Conservation (phyloP, 345 rosid genomes). For the Euphorbia lathyris region DNA sequence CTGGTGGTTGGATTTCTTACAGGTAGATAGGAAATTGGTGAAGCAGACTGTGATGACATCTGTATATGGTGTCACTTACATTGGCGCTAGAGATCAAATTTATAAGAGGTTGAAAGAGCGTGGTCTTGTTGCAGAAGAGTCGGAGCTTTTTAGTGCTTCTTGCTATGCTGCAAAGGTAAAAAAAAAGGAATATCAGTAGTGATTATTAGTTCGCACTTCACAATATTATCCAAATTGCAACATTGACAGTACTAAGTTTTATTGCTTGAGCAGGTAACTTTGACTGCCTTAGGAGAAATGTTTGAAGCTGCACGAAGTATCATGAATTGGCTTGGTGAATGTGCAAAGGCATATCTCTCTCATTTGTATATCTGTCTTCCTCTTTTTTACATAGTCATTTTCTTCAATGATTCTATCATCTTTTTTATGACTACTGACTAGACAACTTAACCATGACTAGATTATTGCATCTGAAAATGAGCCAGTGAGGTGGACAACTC, state of each 20-base stretch:
- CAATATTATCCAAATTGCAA: slow-evolving; percentile 5
- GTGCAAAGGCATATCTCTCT: slow-evolving; percentile 70
- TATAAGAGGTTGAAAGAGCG: slow-evolving; percentile 92
- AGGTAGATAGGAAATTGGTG: slow-evolving; percentile 98
- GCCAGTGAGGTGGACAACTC: slow-evolving; percentile 93
- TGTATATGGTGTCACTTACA: slow-evolving; percentile 93
- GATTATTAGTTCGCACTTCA: neutral
- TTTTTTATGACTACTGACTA: slow-evolving; percentile 15
- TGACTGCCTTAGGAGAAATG: slow-evolving; percentile 89
- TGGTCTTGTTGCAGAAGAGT: slow-evolving; percentile 51
- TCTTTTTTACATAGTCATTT: neutral
- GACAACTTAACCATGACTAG: slow-evolving; percentile 35
- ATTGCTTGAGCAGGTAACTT: slow-evolving; percentile 57
- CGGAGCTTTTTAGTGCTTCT: slow-evolving; percentile 58
- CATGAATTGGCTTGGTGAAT: slow-evolving; percentile 95
- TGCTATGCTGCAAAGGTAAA: slow-evolving; percentile 97
- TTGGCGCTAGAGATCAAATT: slow-evolving; percentile 97
- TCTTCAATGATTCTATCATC: neutral
- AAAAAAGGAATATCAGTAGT: slow-evolving; percentile 15
- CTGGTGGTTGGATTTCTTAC: slow-evolving; percentile 29
- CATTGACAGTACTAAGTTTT: slow-evolving; percentile 12
- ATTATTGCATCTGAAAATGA: slow-evolving; percentile 84
- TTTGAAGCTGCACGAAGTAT: slow-evolving; percentile 93
- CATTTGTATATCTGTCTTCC: slow-evolving; percentile 4
- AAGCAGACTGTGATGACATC: slow-evolving; percentile 99